Evolutionary conservation across 192 early-diverging fungal species (phyloP).

Genomic region (Rhizophagus clarus): DNA sequence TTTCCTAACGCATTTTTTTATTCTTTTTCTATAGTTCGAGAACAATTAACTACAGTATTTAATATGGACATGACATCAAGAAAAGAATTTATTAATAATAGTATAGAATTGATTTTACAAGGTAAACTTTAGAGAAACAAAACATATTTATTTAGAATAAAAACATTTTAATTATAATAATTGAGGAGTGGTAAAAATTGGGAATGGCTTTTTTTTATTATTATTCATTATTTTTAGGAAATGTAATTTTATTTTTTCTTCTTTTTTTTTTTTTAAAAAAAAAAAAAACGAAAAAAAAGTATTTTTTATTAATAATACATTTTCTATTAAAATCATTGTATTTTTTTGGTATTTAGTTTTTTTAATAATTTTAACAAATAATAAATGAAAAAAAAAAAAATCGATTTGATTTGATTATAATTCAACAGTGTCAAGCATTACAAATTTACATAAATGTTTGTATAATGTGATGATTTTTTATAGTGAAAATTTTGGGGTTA

Average conservation of each 20-base stretch:
- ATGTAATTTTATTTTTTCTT: neutral
- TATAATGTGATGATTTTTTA: no score
- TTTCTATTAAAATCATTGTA: neutral
- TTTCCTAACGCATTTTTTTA: neutral
- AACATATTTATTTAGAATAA: neutral
- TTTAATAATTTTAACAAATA: no score
- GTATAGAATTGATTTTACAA: slow-evolving; percentile 71
- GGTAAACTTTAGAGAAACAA: slow-evolving; percentile 40
- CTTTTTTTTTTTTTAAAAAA: no score
- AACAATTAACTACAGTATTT: slow-evolving; percentile 78
- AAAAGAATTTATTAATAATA: slow-evolving; percentile 87
- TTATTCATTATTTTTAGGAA: neutral
- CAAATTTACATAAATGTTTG: no score
- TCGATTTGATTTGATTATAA: no score
- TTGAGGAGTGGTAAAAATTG: neutral
- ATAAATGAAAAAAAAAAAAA: no score
- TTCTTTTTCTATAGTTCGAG: slow-evolving; percentile 70
- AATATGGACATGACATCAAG: slow-evolving; percentile 78
- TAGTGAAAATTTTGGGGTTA: no score
- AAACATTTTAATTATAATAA: neutral
- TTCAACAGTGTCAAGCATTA: no score
- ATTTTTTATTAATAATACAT: neutral
- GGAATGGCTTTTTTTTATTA: neutral
- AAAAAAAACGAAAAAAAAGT: no score
- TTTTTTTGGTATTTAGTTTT: neutral